Evolutionary conservation across 257 asterid genomes (phyloP).

Genomic region (Perilla frutescens): DNA sequence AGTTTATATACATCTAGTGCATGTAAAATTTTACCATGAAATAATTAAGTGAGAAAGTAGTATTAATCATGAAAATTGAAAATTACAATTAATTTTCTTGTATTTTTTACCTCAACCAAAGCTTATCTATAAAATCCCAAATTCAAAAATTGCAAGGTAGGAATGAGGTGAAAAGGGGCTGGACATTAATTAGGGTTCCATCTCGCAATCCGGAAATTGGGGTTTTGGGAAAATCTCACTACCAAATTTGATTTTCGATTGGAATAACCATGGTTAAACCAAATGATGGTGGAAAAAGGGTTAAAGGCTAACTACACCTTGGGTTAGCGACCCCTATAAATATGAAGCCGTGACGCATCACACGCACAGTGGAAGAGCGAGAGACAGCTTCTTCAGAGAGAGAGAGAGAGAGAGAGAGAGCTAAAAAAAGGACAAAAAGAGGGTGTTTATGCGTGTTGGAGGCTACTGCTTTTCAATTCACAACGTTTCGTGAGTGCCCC

Average conservation of each 20-base stretch:
- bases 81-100: neutral
- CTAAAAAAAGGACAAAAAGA: constrained; percentile 4
- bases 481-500: constrained; percentile 41
- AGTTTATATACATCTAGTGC: too few relatives aligned
- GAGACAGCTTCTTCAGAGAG: neutral
- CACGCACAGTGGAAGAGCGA: constrained; percentile 21
- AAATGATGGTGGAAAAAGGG: constrained; percentile 27
- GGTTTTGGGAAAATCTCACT: constrained; percentile 32
- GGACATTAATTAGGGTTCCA: constrained; percentile 30
- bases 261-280: constrained; percentile 25
- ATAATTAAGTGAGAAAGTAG: too few relatives aligned
- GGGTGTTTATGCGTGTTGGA: constrained; percentile 25
- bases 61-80: neutral
- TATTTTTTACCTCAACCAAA: neutral
- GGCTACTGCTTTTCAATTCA: constrained; percentile 27
- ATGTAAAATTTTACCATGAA: too few relatives aligned
- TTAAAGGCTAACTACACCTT: constrained; percentile 33
- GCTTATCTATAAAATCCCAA: neutral
- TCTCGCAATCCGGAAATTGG: constrained; percentile 30
- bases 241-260: constrained; percentile 27
- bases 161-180: constrained; percentile 23
- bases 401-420: constrained; percentile 18
- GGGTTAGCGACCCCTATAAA: constrained; percentile 35
- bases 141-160: constrained; percentile 24
- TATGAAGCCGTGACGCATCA: constrained; percentile 12